Conservation (phyloP, 2,329 filamentous ascomycete species). For the Ascocoryne sarcoides region DNA sequence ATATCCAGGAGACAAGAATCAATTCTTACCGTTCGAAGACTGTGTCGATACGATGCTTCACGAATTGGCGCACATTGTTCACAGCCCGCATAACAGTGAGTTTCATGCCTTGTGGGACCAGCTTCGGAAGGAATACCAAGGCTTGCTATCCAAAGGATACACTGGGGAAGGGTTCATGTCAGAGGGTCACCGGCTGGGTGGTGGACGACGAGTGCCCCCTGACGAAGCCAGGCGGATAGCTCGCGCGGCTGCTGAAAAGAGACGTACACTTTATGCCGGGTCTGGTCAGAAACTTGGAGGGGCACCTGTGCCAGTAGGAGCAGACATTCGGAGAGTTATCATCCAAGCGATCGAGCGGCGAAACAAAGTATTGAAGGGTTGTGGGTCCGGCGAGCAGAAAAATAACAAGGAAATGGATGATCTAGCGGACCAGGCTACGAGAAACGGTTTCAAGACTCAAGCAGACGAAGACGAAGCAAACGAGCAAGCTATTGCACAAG, state of each 20-base stretch:
- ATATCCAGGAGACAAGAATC: constrained; percentile 61
- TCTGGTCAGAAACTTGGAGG: constrained; percentile 70
- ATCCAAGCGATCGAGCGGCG: constrained; percentile 62
- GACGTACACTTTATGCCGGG: constrained; percentile 46
- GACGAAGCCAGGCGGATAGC: constrained; percentile 69
- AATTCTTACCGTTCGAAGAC: constrained; percentile 73
- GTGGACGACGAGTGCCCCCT: constrained; percentile 48
- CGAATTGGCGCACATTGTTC: constrained; percentile 81
- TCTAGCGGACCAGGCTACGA: constrained; percentile 53
- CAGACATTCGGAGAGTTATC: constrained; percentile 65
- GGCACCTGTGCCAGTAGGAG: constrained; percentile 41
- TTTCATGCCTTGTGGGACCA: constrained; percentile 88
- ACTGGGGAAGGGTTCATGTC: constrained; percentile 84
- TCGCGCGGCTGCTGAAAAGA: constrained; percentile 64
- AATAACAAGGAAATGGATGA: constrained; percentile 58
- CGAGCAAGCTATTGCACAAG: constrained; percentile 76
- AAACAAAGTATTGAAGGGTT: constrained; percentile 60
- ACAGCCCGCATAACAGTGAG: constrained; percentile 71
- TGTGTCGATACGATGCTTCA: constrained; percentile 89
- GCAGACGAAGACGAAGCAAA: constrained; percentile 87
- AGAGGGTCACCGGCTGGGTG: constrained; percentile 65
- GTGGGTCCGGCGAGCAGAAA: constrained; percentile 51
- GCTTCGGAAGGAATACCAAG: constrained; percentile 75
- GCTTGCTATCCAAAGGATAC: constrained; percentile 70
- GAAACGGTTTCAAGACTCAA: constrained; percentile 70